Evolutionary conservation across 75 land plant genomes (phyloP).

Genomic region (Pinus albicaulis): DNA sequence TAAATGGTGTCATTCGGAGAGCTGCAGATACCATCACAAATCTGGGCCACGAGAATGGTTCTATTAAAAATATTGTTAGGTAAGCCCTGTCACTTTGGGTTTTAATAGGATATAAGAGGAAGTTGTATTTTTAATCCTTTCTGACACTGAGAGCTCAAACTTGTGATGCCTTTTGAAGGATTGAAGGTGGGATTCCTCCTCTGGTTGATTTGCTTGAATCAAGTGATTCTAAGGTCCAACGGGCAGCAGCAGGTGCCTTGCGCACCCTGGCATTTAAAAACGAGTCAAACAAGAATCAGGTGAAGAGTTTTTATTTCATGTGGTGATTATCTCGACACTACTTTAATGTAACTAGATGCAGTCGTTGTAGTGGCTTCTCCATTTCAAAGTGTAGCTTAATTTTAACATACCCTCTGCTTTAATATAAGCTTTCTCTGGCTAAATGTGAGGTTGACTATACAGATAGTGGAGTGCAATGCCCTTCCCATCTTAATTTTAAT

Average conservation of each 20-base stretch:
- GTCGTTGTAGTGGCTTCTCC: too few species aligned
- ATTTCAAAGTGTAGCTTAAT: too few species aligned
- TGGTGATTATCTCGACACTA: too few species aligned
- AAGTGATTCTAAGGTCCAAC: constrained; percentile 7
- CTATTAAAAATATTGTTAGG: not conserved
- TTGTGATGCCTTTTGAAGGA: not conserved
- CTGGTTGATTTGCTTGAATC: constrained; percentile 4
- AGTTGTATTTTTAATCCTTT: not conserved
- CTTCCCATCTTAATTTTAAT: constrained; percentile 82
- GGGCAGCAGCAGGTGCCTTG: constrained; percentile 6
- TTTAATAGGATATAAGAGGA: not conserved
- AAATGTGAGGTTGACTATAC: not conserved
- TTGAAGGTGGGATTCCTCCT: not conserved
- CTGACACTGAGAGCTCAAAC: not conserved
- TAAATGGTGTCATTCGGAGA: constrained; percentile 10
- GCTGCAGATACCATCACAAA: constrained; percentile 6
- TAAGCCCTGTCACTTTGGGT: not conserved
- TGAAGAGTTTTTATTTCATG: not conserved
- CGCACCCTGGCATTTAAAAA: not conserved
- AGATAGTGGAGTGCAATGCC: constrained; percentile 97
- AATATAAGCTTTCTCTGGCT: too few species aligned
- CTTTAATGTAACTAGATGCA: too few species aligned
- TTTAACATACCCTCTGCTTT: too few species aligned
- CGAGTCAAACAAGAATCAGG: not conserved
- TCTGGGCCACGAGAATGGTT: not conserved